Base-by-base conservation (phyloP, 2,329 filamentous ascomycete species). In the Colletotrichum sp. region DNA sequence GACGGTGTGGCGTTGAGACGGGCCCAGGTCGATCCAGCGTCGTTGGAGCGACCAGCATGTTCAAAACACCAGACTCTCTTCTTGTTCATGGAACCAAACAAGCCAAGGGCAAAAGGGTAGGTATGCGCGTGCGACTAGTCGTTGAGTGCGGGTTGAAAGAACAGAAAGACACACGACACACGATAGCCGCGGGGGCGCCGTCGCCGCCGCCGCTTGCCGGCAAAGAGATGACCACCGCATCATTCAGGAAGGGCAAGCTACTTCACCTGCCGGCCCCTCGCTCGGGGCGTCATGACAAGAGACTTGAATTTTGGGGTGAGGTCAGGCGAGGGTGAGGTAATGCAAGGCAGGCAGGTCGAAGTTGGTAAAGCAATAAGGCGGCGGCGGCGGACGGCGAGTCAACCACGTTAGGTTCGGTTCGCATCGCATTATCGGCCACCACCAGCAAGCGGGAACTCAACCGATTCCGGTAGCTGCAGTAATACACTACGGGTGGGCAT, bases 341-440 rank as follows among this genome's bases (percentile, higher is more conserved):
- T 68, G 26, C 48, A 32, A 43, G 43, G 48, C 60, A 60, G 24
- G 32, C 34, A n/a, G 55, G 24, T 36, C 18, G 62, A 30, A 43
- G 48, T 65, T 38, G n/a, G 62, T 38, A 66, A 66, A 18, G 38
- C 18, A 34, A 34, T 32, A 13, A 32, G 36, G 24, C 67, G 73
- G 64, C 70, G 60, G 18, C 64, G 48, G 71, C 34, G 70, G 61
- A 32, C 68, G 64, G 70, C 70, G 73, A 73, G 70, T 75, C 73
- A 75, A 71, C n/a, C 30, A 55, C 28, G 32, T 24, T 62, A 13
- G 43, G 43, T 48, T 70, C 13, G 67, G 67, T 62, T 62, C 34
- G 28, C n/a, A 38, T 72, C 30, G 38, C 58, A 28, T 58, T 24
- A 16, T 55, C 69, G 18, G 60, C 26, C 66, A 66, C 24, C 68